Percentiles rank a stretch among this genome's conserved stretches.
These are phyloP conservation scores for Bipolaris cookei DNA, from an alignment of 2,329 filamentous ascomycete genomes.

Conservation along the genomic window DNA sequence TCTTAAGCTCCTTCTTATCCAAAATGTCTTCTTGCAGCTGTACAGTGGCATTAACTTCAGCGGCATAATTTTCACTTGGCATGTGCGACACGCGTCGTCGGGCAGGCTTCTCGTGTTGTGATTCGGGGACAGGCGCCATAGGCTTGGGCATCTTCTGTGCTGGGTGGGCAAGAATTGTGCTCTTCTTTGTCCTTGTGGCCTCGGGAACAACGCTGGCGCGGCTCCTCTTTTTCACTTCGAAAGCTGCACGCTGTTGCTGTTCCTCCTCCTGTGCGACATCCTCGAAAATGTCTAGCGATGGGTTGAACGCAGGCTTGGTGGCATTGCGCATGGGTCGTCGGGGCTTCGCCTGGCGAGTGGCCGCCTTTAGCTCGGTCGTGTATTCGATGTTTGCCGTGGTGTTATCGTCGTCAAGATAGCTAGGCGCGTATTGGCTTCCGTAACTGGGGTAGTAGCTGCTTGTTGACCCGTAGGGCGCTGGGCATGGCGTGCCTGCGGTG, in stretches of 20 bases:
- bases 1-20: conserved; percentile 42
- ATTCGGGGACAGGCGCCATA: conserved; percentile 30
- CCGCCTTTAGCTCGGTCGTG: conserved; percentile 45
- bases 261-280: conserved; percentile 48
- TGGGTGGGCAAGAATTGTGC: conserved; percentile 45
- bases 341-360: conserved; percentile 41
- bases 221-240: conserved; percentile 34
- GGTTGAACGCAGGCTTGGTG: conserved; percentile 41
- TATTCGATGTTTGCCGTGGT: conserved; percentile 49
- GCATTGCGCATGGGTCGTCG: conserved; percentile 41
- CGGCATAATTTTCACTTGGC: conserved; percentile 32
- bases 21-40: conserved; percentile 40
- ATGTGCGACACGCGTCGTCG: conserved; percentile 48
- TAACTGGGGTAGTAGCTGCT: conserved; percentile 37
- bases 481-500: conserved; percentile 47
- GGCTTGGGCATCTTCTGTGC: conserved; percentile 44
- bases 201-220: conserved; percentile 37
- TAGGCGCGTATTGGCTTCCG: conserved; percentile 41
- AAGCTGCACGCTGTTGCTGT: conserved; percentile 32
- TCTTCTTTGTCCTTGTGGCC: conserved; percentile 32
- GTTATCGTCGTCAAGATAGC: conserved; percentile 34
- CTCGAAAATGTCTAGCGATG: conserved; percentile 47
- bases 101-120: conserved; percentile 32
- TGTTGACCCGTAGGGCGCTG: conserved; percentile 37
- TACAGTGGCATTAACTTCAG: conserved; percentile 38